Conservation (phyloP, 2,329 filamentous ascomycete species). For the Zelopaecilomyces penicillatus region DNA sequence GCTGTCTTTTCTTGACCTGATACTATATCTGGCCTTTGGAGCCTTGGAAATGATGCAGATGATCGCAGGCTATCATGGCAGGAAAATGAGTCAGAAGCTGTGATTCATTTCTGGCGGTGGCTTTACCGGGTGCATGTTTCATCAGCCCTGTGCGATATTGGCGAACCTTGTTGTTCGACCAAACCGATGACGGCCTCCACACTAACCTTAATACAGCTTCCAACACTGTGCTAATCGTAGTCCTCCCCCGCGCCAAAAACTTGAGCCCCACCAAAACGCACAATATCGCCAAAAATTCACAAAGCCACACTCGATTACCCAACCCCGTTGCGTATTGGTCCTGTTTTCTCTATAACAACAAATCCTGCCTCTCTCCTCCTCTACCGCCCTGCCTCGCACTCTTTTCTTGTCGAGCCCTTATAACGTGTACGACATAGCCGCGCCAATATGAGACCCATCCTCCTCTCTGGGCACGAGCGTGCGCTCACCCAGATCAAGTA, state of each 20-base stretch:
- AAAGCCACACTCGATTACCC: constrained; percentile 21
- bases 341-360: constrained; percentile 8
- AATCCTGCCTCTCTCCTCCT: constrained; percentile 15
- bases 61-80: too few relatives aligned
- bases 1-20: too few relatives aligned
- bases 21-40: too few relatives aligned
- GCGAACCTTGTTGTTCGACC: too few relatives aligned
- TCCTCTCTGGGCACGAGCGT: constrained; percentile 93
- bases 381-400: constrained; percentile 15
- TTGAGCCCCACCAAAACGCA: constrained; percentile 37
- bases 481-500: constrained; percentile 91
- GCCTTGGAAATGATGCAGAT: too few relatives aligned
- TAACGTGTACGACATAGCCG: constrained; percentile 13
- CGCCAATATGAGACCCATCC: constrained; percentile 85
- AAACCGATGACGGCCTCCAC: too few relatives aligned
- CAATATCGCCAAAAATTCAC: constrained; percentile 37
- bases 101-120: too few relatives aligned
- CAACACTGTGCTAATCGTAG: constrained; percentile 1
- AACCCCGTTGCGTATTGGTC: constrained; percentile 15
- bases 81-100: too few relatives aligned
- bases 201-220: too few relatives aligned
- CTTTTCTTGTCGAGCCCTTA: constrained; percentile 4
- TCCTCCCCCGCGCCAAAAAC: constrained; percentile 10
- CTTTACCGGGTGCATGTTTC: too few relatives aligned
- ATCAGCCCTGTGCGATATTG: too few relatives aligned